phyloP scores from a whole-genome alignment of 2,329 filamentous ascomycete species.

The Chrysosporium queenslandicum region DNA sequence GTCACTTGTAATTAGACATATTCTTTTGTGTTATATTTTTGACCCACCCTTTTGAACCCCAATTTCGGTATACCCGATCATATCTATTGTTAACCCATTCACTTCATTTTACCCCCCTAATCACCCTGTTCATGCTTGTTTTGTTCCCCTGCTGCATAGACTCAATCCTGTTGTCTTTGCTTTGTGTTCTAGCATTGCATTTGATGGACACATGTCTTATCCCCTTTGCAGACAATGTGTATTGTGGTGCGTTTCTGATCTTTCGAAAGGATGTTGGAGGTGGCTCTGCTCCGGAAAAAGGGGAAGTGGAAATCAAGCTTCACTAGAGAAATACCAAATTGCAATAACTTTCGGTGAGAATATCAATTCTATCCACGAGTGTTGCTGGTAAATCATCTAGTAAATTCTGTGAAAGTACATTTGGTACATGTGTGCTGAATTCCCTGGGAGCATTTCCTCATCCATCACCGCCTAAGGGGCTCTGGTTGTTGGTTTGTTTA shows the following conservation, averaged over 20 bases:
- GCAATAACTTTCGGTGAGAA: slow-evolving; percentile 14
- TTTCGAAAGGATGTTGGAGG: background rate
- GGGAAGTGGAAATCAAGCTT: background rate
- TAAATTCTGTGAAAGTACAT: background rate
- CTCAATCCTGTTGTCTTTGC: background rate
- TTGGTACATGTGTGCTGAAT: background rate
- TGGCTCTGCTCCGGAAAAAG: background rate
- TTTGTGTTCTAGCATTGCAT: background rate
- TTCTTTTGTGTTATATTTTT: slow-evolving; percentile 3
- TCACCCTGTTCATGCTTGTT: background rate
- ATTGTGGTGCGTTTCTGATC: no score
- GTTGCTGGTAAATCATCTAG: slow-evolving; percentile 11
- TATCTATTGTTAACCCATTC: slow-evolving; percentile 6
- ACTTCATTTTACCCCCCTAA: background rate
- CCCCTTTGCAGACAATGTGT: no score
- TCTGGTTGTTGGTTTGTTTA: background rate
- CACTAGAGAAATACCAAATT: slow-evolving; percentile 11
- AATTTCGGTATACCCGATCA: slow-evolving; percentile 6
- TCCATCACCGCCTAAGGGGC: background rate
- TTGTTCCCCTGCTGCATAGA: slow-evolving; percentile 6
- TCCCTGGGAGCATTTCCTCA: background rate
- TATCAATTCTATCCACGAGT: slow-evolving; percentile 12
- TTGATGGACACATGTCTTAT: background rate
- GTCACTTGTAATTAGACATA: slow-evolving; percentile 11
- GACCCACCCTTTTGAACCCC: background rate